Evolutionary conservation across 805 yeast species (phyloP).

Genomic region (Yarrowia sp.): DNA sequence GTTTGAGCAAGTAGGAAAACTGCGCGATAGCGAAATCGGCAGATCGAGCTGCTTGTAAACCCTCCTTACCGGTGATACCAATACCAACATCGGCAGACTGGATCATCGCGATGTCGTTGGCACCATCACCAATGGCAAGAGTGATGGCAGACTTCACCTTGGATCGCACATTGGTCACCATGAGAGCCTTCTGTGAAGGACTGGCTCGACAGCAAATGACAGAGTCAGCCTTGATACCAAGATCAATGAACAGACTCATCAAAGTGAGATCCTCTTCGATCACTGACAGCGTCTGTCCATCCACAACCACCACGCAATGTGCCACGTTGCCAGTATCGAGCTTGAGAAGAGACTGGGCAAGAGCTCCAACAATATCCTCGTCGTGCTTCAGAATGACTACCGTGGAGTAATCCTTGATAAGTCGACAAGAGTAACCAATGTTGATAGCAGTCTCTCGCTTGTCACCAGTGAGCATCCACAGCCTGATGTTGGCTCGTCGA

Average conservation of each 20-base stretch:
- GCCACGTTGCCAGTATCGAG: slow-evolving; percentile 74
- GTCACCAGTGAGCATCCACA: slow-evolving; percentile 99
- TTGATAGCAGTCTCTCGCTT: slow-evolving; percentile 97
- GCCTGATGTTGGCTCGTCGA: slow-evolving; percentile 84
- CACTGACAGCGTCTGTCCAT: slow-evolving; percentile 77
- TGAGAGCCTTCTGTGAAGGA: slow-evolving; percentile 90
- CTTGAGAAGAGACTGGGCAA: slow-evolving; percentile 73
- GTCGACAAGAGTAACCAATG: slow-evolving; percentile 90
- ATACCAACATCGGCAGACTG: slow-evolving; percentile 97
- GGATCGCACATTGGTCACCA: slow-evolving; percentile 80
- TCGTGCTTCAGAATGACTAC: slow-evolving; percentile 62
- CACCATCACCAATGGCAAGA: slow-evolving; percentile 97
- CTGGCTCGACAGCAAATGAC: slow-evolving; percentile 95
- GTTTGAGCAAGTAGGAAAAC: slow-evolving; percentile 75
- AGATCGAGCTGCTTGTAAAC: slow-evolving; percentile 92
- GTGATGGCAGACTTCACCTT: slow-evolving; percentile 69
- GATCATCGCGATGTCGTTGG: slow-evolving; percentile 98
- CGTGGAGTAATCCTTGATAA: slow-evolving; percentile 89
- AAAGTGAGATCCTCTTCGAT: slow-evolving; percentile 72
- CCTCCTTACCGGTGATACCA: slow-evolving; percentile 97
- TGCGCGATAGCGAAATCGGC: slow-evolving; percentile 96
- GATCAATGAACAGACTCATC: slow-evolving; percentile 72
- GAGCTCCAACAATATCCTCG: slow-evolving; percentile 55
- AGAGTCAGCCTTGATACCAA: slow-evolving; percentile 84
- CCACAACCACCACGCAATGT: slow-evolving; percentile 90